These are phyloP conservation scores for Oryza rufipogon DNA, from an alignment of 176 grass and related monocot genomes.

Conservation along the genomic window DNA sequence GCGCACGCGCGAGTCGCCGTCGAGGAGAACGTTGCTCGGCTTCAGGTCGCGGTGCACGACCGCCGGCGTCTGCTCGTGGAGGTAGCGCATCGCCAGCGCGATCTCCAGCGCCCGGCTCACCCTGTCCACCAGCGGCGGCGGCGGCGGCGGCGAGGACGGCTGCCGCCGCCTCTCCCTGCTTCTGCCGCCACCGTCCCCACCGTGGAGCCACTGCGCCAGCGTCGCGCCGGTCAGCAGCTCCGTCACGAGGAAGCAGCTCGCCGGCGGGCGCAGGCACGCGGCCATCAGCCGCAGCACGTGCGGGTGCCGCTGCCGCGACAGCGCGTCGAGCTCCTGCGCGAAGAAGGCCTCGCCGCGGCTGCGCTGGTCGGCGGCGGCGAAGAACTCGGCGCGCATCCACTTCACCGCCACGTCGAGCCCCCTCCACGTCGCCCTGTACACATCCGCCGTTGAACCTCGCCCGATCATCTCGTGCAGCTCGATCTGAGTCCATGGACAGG, in stretches of 20 bases:
- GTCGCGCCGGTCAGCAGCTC: constrained; percentile 63
- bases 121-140: constrained; percentile 48
- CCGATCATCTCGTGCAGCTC: constrained; percentile 66
- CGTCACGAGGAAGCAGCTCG: constrained; percentile 54
- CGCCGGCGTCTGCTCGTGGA: constrained; percentile 61
- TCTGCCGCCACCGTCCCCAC: constrained; percentile 32
- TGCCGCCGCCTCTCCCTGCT: constrained; percentile 2
- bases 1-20: constrained; percentile 25
- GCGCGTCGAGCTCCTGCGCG: constrained; percentile 55
- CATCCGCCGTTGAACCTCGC: constrained; percentile 52
- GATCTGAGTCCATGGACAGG: constrained; percentile 32
- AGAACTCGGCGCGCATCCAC: constrained; percentile 53
- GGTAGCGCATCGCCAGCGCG: constrained; percentile 62
- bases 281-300: constrained; percentile 55
- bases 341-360: constrained; percentile 47
- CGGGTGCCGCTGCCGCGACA: constrained; percentile 67
- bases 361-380: constrained; percentile 21
- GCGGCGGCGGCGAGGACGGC: constrained; percentile 46
- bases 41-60: constrained; percentile 72
- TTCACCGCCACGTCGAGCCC: constrained; percentile 65
- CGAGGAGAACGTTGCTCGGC: constrained; percentile 68
- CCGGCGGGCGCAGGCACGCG: constrained; percentile 57
- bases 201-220: constrained; percentile 60
- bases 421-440: constrained; percentile 59
- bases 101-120: constrained; percentile 59